Conservation (phyloP, 2,329 filamentous ascomycete species). For the Fusarium phyllophilum region DNA sequence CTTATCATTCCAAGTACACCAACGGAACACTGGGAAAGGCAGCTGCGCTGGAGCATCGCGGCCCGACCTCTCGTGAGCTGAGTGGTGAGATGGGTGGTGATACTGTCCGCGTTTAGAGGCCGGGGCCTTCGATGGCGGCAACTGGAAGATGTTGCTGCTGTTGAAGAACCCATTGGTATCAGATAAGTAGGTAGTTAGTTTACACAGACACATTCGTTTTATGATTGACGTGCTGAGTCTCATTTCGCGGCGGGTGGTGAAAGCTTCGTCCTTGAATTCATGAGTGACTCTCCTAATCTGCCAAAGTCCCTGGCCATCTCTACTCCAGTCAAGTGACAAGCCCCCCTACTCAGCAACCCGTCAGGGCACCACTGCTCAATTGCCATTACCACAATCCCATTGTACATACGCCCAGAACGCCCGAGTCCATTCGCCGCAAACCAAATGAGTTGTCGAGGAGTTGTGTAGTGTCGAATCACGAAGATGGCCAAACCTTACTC, state of each 20-base stretch:
- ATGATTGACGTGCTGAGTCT: not conserved
- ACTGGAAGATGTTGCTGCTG: slow-evolving; percentile 16
- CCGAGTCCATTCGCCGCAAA: not conserved
- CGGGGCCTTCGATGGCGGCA: slow-evolving; percentile 8
- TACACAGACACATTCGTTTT: slow-evolving; percentile 12
- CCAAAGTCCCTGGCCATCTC: not conserved
- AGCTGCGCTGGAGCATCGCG: slow-evolving; percentile 50
- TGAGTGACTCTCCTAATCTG: not conserved
- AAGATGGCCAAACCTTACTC: not conserved
- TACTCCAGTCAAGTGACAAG: not conserved
- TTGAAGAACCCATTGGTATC: slow-evolving; percentile 21
- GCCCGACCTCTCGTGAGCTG: slow-evolving; percentile 64
- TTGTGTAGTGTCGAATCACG: not conserved
- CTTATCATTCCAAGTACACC: slow-evolving; percentile 19
- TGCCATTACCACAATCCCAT: not conserved
- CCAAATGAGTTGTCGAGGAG: not conserved
- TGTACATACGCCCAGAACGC: not conserved
- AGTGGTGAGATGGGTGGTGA: slow-evolving; percentile 72
- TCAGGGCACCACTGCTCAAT: not conserved
- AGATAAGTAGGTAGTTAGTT: slow-evolving; percentile 7
- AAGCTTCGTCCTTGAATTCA: slow-evolving; percentile 7
- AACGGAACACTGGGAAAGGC: slow-evolving; percentile 43
- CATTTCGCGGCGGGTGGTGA: slow-evolving; percentile 13
- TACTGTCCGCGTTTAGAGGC: slow-evolving; percentile 52
- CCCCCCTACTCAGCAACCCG: not conserved